Conservation (phyloP, 2,329 filamentous ascomycete genomes). For the Zasmidium angulare region DNA sequence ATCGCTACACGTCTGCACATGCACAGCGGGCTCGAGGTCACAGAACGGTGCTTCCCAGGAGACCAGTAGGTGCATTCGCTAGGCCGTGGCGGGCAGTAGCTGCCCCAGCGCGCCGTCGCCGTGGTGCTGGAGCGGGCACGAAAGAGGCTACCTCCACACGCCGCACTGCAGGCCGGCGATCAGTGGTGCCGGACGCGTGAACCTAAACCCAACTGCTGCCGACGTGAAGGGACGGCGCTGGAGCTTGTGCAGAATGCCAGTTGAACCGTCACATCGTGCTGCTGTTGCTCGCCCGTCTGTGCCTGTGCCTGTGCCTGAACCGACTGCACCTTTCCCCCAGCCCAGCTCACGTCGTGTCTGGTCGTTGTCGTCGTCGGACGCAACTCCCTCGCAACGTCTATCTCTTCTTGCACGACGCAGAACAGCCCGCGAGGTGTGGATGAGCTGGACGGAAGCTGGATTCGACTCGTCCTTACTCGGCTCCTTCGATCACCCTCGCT, state of each 20-base stretch:
- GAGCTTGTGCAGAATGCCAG: slow-evolving; percentile 9
- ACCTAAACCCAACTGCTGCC: slow-evolving; percentile 15
- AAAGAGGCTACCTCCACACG: slow-evolving; percentile 11
- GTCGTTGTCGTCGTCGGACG: background rate
- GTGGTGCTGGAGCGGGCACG: slow-evolving; percentile 1
- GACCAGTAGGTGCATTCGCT: slow-evolving; percentile 7
- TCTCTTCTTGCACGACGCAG: too few species aligned
- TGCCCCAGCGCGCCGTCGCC: slow-evolving; percentile 9
- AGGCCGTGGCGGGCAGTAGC: too few species aligned
- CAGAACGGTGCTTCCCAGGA: slow-evolving; percentile 3
- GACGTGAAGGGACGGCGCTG: slow-evolving; percentile 10
- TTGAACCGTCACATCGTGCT: slow-evolving; percentile 8
- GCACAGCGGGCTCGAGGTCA: background rate
- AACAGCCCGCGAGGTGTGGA: too few species aligned
- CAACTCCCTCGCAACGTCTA: background rate
- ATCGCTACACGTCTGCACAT: background rate
- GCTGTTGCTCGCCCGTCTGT: background rate
- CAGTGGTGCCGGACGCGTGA: slow-evolving; percentile 10
- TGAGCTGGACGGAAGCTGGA: slow-evolving; percentile 1
- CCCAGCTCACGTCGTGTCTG: background rate
- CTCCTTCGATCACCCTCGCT: background rate
- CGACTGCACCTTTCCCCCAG: background rate
- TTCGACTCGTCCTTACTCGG: slow-evolving; percentile 4
- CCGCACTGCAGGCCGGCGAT: slow-evolving; percentile 14
- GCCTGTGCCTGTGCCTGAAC: too few species aligned